Evolutionary conservation across 305 asterid genomes (phyloP), one percentile per base, ranked within the genome.

Genomic region (Fraxinus ornus): DNA sequence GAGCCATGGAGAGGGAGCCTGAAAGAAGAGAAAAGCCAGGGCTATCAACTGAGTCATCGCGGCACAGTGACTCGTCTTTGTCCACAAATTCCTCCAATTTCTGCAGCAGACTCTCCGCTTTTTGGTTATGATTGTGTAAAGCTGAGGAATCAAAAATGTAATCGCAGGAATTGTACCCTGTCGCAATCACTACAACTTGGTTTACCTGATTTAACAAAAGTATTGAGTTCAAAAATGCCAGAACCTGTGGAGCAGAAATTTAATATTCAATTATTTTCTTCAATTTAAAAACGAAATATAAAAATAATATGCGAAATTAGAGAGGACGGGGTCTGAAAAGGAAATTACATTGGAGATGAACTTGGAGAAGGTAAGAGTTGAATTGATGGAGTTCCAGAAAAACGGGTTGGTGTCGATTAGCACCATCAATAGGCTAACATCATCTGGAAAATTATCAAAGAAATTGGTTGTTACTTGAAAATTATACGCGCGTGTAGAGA

Each of bases 1-100:
- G 89, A 21, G 99, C 97, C 98, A 94, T 93, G 22, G 99, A 95
- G 76, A 95, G 97, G 76, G 99, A 92, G 74, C 97, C 98, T 17
- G 98, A 92, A 60, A 94, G 97, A 82, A 95, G 95, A 0, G 99
- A 88, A 86, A 88, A 87, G 66, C 95, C 92, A n/a, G 91, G 92
- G 37, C 95, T 93, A 82, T 87, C 91, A n/a, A 90, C 93, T 5
- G 89, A 89, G 77, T 88, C 90, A 77, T 89, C 97, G 74, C 81
- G 82, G 81, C 93, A 90, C 75, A 90, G 75, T 44, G 89, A 84
- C 88, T 88, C 90, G 22, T 95, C 98, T 82, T 93, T 92, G 70
- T 91, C 89, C 52, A 94, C 89, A 89, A 92, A 95, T 30, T 89
- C 94, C 88, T 89, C 95, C 89, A 94, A 82, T 84, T 91, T 92